These are phyloP conservation scores for Globisporangium perplexum DNA, from an alignment of 352 stramenopile genomes.

Conservation along the genomic window DNA sequence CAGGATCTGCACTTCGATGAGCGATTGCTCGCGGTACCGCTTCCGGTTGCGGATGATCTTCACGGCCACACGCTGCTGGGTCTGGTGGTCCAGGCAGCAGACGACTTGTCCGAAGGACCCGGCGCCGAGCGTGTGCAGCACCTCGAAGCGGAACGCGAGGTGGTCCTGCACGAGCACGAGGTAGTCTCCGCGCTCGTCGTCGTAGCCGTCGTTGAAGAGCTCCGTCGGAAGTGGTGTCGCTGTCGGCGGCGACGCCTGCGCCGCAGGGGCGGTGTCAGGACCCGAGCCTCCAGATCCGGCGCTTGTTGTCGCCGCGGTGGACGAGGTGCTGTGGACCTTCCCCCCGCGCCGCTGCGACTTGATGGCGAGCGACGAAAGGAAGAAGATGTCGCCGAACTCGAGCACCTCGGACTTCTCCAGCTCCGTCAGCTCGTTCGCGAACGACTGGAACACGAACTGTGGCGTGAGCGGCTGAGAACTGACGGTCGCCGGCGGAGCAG, in stretches of 20 bases:
- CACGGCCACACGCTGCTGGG: conserved; percentile 87
- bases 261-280: too few relatives aligned
- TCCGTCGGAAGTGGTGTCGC: background rate
- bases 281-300: conserved; percentile 1
- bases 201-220: conserved; percentile 91
- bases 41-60: conserved; percentile 99
- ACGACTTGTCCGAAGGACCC: conserved; percentile 99
- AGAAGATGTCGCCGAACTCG: conserved; percentile 43
- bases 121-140: conserved; percentile 93
- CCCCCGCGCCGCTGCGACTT: conserved; percentile 29
- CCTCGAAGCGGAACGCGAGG: conserved; percentile 91
- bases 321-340: conserved; percentile 18
- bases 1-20: conserved; percentile 95
- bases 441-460: conserved; percentile 6
- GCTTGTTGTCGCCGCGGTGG: background rate
- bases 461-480: conserved; percentile 24
- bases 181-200: conserved; percentile 98
- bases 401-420: conserved; percentile 51
- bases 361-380: conserved; percentile 28
- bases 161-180: conserved; percentile 92
- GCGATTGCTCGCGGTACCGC: conserved; percentile 94
- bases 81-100: conserved; percentile 86
- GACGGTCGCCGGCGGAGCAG: conserved; percentile 6
- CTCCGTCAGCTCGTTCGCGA: conserved; percentile 29
- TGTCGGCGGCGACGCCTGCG: background rate